Evolutionary conservation across 768 basidiomycete genomes (phyloP).

Genomic region (Leccinum olivaceopallidum): DNA sequence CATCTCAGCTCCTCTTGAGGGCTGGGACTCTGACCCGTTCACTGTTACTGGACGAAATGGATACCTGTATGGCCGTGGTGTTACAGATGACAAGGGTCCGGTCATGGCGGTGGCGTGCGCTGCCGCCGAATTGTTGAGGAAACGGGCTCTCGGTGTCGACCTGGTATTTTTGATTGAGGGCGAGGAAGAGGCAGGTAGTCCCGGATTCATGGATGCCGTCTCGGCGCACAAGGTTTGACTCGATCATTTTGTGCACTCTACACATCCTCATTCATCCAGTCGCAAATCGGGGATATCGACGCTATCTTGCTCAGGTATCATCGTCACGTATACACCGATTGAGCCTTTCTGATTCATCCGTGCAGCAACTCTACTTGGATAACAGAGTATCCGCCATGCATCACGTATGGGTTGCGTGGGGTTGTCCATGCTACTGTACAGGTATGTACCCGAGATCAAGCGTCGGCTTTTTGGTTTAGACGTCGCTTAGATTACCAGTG

Average conservation of each 20-base stretch:
- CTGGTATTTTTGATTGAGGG: constrained; percentile 92
- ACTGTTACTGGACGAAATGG: constrained; percentile 80
- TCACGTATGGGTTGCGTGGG: constrained; percentile 93
- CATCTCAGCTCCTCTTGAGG: constrained; percentile 71
- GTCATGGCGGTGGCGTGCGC: constrained; percentile 91
- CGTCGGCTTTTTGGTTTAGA: neutral
- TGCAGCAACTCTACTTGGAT: constrained; percentile 97
- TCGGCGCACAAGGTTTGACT: constrained; percentile 63
- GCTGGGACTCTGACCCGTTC: constrained; percentile 89
- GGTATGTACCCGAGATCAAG: constrained; percentile 38
- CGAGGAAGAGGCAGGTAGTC: constrained; percentile 94
- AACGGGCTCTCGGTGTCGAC: constrained; percentile 78
- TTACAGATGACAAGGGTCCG: constrained; percentile 95
- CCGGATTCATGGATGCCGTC: constrained; percentile 81
- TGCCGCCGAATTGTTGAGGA: constrained; percentile 74
- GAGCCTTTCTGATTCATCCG: constrained; percentile 1
- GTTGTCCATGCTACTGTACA: constrained; percentile 87
- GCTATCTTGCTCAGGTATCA: constrained; percentile 82
- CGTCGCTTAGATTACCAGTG: constrained; percentile 58
- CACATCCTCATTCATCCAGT: constrained; percentile 40
- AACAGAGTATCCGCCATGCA: constrained; percentile 85
- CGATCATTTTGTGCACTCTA: neutral
- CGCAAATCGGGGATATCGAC: constrained; percentile 82
- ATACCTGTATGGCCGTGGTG: constrained; percentile 87
- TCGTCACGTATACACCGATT: neutral